These are phyloP conservation scores for Cardiospermum halicacabum DNA, from an alignment of 345 rosid genomes.

Conservation along the genomic window DNA sequence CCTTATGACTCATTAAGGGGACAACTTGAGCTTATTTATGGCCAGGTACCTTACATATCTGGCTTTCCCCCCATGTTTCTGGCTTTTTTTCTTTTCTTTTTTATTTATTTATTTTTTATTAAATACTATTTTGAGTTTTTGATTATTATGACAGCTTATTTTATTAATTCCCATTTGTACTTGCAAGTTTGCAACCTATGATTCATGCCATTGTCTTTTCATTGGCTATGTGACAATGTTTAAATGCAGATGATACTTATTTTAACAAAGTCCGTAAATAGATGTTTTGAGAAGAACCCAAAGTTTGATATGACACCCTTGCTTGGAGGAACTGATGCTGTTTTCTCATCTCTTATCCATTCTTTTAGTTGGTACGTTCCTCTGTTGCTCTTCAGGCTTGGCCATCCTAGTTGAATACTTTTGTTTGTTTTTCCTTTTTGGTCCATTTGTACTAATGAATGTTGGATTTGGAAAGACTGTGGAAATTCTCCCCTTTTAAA, in stretches of 20 bases:
- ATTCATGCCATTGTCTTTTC: constrained; percentile 11
- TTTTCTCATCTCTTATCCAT: constrained; percentile 96
- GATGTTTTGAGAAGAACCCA: constrained; percentile 94
- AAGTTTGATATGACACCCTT: constrained; percentile 98
- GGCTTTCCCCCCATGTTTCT: no score
- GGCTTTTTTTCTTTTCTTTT: no score
- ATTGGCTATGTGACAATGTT: constrained; percentile 14
- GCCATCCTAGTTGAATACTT: not conserved
- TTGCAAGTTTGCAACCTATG: not conserved
- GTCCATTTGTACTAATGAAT: not conserved
- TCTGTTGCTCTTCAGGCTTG: constrained; percentile 9
- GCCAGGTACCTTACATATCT: constrained; percentile 76
- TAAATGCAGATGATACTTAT: constrained; percentile 92
- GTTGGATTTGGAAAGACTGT: not conserved
- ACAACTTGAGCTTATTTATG: constrained; percentile 91
- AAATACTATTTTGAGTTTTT: not conserved
- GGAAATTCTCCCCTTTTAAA: no score
- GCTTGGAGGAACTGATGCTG: constrained; percentile 98
- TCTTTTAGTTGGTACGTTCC: constrained; percentile 87
- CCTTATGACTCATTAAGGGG: constrained; percentile 82
- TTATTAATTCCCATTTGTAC: not conserved
- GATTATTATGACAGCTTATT: not conserved
- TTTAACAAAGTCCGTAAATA: constrained; percentile 86
- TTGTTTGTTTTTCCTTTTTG: not conserved
- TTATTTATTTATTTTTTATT: not conserved